These are phyloP conservation scores for Sergeia podlipaevii DNA, from an alignment of 208 protist species.

Conservation along the genomic window DNA sequence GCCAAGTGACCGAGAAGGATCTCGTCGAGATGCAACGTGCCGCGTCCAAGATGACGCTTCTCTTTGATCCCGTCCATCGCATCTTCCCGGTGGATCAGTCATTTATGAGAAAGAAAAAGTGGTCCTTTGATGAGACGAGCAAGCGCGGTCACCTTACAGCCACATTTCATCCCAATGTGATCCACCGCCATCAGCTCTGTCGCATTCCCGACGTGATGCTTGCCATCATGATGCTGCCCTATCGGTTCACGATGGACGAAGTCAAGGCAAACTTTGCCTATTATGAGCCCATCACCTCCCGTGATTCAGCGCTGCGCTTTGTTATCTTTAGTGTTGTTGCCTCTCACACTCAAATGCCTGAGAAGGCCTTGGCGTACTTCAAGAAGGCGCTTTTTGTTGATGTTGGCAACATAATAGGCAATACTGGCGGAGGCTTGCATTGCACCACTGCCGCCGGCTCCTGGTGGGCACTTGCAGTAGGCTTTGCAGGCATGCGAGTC, in stretches of 20 bases:
- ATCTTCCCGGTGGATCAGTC: conserved; percentile 84
- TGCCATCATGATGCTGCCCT: conserved; percentile 68
- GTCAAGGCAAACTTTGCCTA: conserved; percentile 75
- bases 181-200: conserved; percentile 85
- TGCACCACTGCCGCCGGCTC: conserved; percentile 65
- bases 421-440: conserved; percentile 76
- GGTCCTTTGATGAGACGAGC: conserved; percentile 44
- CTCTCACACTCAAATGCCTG: conserved; percentile 43
- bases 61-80: conserved; percentile 76
- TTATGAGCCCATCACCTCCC: conserved; percentile 83
- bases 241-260: conserved; percentile 78
- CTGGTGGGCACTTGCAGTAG: conserved; percentile 73
- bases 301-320: conserved; percentile 68
- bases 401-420: conserved; percentile 68
- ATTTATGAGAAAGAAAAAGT: conserved; percentile 86
- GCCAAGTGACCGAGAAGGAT: conserved; percentile 68
- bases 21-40: conserved; percentile 70
- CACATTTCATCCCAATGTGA: conserved; percentile 78
- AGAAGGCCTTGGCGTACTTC: conserved; percentile 67
- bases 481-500: conserved; percentile 83
- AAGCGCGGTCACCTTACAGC: conserved; percentile 35
- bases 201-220: conserved; percentile 82
- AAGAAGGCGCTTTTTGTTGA: conserved; percentile 58
- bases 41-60: conserved; percentile 60
- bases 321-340: conserved; percentile 78